phyloP scores from a whole-genome alignment of 2,329 filamentous ascomycete genomes.

The Botrytis pseudocinerea region DNA sequence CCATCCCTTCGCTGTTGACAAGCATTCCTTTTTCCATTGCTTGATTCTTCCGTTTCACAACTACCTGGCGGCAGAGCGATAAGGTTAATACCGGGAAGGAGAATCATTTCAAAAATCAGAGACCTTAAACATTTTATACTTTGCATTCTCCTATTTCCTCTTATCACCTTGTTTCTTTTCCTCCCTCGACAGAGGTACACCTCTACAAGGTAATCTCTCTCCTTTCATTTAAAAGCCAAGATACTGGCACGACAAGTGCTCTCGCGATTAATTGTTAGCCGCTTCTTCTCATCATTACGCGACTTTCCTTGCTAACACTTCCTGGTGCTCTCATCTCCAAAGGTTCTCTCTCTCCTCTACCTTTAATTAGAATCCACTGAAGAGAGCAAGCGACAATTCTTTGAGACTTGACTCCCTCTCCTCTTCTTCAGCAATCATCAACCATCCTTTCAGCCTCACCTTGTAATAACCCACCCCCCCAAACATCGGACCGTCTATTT shows the following conservation, averaged over 20 bases:
- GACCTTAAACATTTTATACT: background rate
- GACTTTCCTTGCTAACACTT: background rate
- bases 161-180: background rate
- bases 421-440: background rate
- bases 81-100: background rate
- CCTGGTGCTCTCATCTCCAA: background rate
- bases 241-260: background rate
- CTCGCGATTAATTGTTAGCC: conserved; percentile 8
- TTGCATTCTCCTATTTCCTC: background rate
- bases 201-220: background rate
- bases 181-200: background rate
- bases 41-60: background rate
- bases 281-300: conserved; percentile 4
- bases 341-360: background rate
- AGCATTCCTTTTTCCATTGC: background rate
- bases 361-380: background rate
- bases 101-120: background rate
- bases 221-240: background rate
- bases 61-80: background rate
- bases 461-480: background rate
- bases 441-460: conserved; percentile 21
- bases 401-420: background rate
- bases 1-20: background rate
- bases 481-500: background rate
- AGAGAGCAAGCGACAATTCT: background rate